Evolutionary conservation across 805 yeast genomes (phyloP), one percentile per base, ranked within the genome.

Genomic region (Lipomyces kockii): DNA sequence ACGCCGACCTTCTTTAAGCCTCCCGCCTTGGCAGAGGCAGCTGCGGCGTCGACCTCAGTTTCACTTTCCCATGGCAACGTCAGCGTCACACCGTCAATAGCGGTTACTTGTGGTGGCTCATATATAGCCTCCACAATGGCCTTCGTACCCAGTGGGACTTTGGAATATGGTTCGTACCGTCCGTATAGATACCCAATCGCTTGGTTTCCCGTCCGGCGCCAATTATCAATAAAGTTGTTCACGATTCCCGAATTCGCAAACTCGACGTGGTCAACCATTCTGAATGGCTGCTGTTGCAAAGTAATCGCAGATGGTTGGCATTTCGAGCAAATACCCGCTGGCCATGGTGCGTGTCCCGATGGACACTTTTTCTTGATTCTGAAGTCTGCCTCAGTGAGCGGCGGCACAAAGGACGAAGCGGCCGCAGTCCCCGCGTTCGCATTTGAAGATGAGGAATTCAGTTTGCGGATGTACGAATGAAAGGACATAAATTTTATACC

Each of bases 181-280:
- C 99, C 99, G 74, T 92, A 87, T 80, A 95, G 79, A 66, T 89
- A 83, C 0, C 97, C 99, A 64, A 89, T 83, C 74, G 99, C 85
- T 79, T 95, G 99, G 25, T 85, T 80, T 2, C 97, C 98, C 0
- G 96, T 85, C 62, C 82, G 81, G 78, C 99, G 87, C 99, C 99
- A 95, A 27, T 90, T 81, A 72, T 95, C 96, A 64, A 95, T 91
- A 78, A 95, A 95, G 49, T 84, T 82, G 77, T 95, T 91, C 63
- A 95, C 85, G 32, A 92, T 84, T 12, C 83, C 81, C 62, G 92
- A 86, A 66, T 86, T 86, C 29, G 91, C 87, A 77, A 93, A 91
- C 77, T 95, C 99, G 37, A 95, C 95, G 79, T 95, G 98, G 77
- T 95, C 99, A 35, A 96, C 97, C 97, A 95, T 91, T 74, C 99